These are phyloP conservation scores for Exophiala sp. DNA, from an alignment of 2,329 filamentous ascomycete species.

Conservation along the genomic window DNA sequence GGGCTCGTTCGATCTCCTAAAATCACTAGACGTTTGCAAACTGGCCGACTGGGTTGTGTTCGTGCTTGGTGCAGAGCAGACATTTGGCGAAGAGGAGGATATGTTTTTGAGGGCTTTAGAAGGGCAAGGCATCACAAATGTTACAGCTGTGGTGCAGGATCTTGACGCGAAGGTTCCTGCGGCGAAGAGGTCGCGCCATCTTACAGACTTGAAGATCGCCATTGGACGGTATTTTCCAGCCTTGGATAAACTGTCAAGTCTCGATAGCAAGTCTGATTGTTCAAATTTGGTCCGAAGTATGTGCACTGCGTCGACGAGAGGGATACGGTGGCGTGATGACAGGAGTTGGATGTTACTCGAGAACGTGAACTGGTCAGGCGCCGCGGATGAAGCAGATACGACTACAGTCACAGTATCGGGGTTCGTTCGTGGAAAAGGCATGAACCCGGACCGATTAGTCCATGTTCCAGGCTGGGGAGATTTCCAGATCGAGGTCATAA, in stretches of 20 bases:
- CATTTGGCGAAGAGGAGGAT: constrained; percentile 82
- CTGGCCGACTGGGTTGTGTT: constrained; percentile 90
- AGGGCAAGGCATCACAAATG: constrained; percentile 88
- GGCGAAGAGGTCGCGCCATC: constrained; percentile 72
- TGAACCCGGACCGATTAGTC: constrained; percentile 86
- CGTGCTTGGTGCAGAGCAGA: constrained; percentile 74
- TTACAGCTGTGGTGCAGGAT: constrained; percentile 79
- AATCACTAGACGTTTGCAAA: constrained; percentile 78
- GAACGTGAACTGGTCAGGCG: constrained; percentile 67
- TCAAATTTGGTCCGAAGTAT: constrained; percentile 85
- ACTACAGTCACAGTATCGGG: constrained; percentile 74
- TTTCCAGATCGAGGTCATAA: constrained; percentile 88
- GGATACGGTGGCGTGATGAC: constrained; percentile 91
- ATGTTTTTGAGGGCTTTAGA: constrained; percentile 81
- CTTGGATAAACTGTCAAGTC: constrained; percentile 83
- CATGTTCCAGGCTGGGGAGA: constrained; percentile 93
- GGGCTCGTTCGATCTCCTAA: constrained; percentile 67
- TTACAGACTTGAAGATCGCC: constrained; percentile 83
- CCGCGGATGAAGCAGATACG: constrained; percentile 42
- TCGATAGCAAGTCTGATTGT: constrained; percentile 86
- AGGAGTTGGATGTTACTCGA: constrained; percentile 94
- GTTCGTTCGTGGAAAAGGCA: constrained; percentile 74
- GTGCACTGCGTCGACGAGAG: constrained; percentile 89
- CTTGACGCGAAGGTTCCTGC: constrained; percentile 73
- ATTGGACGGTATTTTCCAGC: constrained; percentile 93